Evolutionary conservation across 2,329 filamentous ascomycete genomes (phyloP).

Genomic region (Coniochaeta sp.): DNA sequence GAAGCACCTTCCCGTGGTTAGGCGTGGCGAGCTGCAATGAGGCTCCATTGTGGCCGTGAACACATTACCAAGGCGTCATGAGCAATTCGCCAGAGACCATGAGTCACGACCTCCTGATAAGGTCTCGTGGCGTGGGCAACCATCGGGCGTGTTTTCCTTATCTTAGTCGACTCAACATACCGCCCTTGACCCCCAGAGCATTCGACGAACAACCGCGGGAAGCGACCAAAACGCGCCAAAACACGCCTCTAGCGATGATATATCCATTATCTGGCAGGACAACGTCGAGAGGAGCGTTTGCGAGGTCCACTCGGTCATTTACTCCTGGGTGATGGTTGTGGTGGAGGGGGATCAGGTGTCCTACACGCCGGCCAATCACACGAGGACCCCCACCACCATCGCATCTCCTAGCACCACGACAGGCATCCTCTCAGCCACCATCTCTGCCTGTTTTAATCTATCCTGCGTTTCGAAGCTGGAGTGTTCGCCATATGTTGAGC

Average conservation of each 20-base stretch:
- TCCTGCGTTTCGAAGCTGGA: too few relatives aligned
- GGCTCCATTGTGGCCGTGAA: background rate
- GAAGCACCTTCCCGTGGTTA: background rate
- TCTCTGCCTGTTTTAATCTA: background rate
- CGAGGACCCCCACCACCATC: background rate
- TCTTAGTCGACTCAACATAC: background rate
- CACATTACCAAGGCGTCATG: background rate
- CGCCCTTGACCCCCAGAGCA: too few relatives aligned
- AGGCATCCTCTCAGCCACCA: background rate
- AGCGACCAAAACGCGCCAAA: background rate
- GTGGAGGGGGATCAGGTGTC: constrained; percentile 3
- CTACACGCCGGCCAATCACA: background rate
- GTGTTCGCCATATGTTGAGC: too few relatives aligned
- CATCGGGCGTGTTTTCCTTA: background rate
- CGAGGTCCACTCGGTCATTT: background rate
- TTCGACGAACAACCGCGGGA: constrained; percentile 2
- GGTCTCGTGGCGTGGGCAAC: background rate
- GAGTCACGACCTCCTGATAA: background rate
- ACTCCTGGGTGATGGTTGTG: background rate
- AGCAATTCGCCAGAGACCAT: background rate
- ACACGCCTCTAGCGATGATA: background rate
- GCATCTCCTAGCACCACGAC: background rate
- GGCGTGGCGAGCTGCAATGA: too few relatives aligned
- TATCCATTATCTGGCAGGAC: background rate
- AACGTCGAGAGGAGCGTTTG: background rate